A percentile compares a stretch with the other conserved stretches of the same genome.
These are phyloP conservation scores for Debaryomyces prosopidis DNA, from an alignment of 805 yeast species.

Conservation along the genomic window DNA sequence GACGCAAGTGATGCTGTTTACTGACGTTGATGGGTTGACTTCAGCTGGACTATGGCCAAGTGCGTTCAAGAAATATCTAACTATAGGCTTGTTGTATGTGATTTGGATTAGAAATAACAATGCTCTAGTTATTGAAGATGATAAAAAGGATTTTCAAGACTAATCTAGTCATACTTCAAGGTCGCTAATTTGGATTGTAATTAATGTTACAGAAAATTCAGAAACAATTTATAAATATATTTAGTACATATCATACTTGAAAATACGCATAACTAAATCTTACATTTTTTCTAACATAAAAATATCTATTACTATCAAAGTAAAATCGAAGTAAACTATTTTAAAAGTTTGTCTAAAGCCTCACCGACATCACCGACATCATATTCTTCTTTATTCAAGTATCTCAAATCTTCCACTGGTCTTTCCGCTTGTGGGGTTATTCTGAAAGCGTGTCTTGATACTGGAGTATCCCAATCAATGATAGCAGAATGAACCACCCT, in stretches of 20 bases:
- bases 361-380: conserved; percentile 33
- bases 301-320: no score
- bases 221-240: no score
- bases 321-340: no score
- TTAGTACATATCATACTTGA: no score
- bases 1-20: no score
- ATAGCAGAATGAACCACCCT: conserved; percentile 67
- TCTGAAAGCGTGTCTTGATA: conserved; percentile 70
- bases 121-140: conserved; percentile 26
- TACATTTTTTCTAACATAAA: no score
- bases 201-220: no score
- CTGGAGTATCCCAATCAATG: conserved; percentile 71
- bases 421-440: conserved; percentile 73
- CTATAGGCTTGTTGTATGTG: conserved; percentile 19
- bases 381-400: conserved; percentile 37
- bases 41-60: no score
- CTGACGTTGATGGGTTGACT: no score
- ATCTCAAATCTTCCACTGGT: conserved; percentile 50
- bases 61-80: conserved; percentile 4
- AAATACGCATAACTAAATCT: no score
- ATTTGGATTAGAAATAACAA: conserved; percentile 33
- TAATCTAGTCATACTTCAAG: no score
- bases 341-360: conserved; percentile 23
- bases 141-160: conserved; percentile 3
- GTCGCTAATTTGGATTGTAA: no score